Base-by-base conservation (phyloP, 257 asterid species). In the Solanum bukasovii region DNA sequence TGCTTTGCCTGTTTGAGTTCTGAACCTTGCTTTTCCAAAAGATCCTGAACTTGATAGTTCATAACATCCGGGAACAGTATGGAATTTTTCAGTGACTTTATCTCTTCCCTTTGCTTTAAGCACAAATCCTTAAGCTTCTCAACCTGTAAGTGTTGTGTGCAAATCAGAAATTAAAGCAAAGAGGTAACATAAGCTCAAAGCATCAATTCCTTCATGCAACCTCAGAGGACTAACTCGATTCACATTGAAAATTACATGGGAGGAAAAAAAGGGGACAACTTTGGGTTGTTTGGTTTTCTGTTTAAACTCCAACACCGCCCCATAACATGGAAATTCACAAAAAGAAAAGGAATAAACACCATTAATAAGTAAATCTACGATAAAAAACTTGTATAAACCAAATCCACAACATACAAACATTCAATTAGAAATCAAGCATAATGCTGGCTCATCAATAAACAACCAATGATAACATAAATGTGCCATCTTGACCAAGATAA, bases 101-200 rank as follows among this genome's bases (percentile, higher is more conserved):
- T 96, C 94, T 97, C 99, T 87, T 94, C 99, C 93, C 98, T 96
- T 92, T 96, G 99, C 93, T 94, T 96, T 93, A 97, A 90, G 94
- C 99, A 96, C 92, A 97, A 88, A 88, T 97, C 99, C 87, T 97
- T 97, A 94, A 97, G 88, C 91, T 97, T 97, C 77, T 97, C 99
- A 87, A 95, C 99, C 99, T 97, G 87, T 25, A 13, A 42, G 84
- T 46, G 74, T 35, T 49, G 7, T 33, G 23, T 8, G 67, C 59
- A 87, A 87, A 83, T 82, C 31, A 49, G 70, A 49, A 82, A 49
- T 18, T 49, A 1, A 49, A 82, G 86, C 44, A 82, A 18, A 49
- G 44, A 5, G 70, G 6, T 10, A 49, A 29, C 4, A 16, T 8
- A 44, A 79, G 25, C 25, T 78, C 14, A 78, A 79, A 44, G 65